Conservation (phyloP, 306 rosid species). For the Casuarina glauca region DNA sequence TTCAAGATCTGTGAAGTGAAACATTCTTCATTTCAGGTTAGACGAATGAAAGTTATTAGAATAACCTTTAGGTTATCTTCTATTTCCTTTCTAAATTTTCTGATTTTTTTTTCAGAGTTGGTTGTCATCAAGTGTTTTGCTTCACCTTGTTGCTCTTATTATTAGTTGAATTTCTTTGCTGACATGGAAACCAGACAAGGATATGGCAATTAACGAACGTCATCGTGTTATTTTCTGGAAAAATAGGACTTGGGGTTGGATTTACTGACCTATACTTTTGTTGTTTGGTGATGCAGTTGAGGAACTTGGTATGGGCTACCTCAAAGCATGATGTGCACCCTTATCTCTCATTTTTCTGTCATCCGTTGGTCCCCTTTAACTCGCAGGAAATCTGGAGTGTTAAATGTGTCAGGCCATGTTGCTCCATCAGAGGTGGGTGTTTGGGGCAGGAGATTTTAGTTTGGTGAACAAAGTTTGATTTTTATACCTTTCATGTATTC, state of each 20-base stretch:
- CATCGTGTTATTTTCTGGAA: constrained; percentile 9
- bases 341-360: constrained; percentile 69
- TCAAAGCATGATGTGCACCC: constrained; percentile 82
- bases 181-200: background rate
- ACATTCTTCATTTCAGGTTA: constrained; percentile 86
- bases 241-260: constrained; percentile 7
- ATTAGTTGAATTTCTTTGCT: background rate
- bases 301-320: constrained; percentile 91
- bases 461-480: constrained; percentile 1
- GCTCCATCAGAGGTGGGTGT: constrained; percentile 77
- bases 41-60: constrained; percentile 9
- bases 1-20: constrained; percentile 84
- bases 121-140: background rate
- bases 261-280: constrained; percentile 8
- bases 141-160: background rate
- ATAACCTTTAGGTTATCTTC: background rate
- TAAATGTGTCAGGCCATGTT: constrained; percentile 78
- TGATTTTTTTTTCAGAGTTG: constrained; percentile 7
- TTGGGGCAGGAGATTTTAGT: constrained; percentile 3
- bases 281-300: constrained; percentile 53
- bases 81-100: background rate
- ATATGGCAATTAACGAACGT: background rate
- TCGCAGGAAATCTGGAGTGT: constrained; percentile 57
- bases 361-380: constrained; percentile 78
- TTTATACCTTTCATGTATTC: background rate